Evolutionary conservation across 2,329 filamentous ascomycete species (phyloP), one percentile per base, ranked within the genome.

Genomic region (Fusarium hainanense): DNA sequence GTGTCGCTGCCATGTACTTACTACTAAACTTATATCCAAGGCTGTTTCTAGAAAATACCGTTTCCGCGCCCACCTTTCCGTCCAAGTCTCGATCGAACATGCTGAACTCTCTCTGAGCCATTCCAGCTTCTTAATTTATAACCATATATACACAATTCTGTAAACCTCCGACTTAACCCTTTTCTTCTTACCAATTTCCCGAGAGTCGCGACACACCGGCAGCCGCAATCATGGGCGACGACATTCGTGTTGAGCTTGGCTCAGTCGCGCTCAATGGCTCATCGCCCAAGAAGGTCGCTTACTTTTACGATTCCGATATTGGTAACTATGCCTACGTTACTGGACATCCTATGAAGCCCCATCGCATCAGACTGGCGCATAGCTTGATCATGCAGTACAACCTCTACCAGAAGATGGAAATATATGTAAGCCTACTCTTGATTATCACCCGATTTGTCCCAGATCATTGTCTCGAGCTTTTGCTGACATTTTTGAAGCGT

Each of bases 251-350:
- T 68, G 74, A 80, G 70, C 79, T 83, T 66, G 79, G 84, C 68
- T 82, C 84, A 48, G 79, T 81, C 43, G 85, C 85, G 58, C 81
- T 87, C 67, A 81, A 82, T 63, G 79, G 82, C 61, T 75, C 80
- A 52, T 82, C 84, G 27, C 82, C 84, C 55, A 97, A 96, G 83
- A 93, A 95, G 78, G 93, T 98, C 62, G 95, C 95, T 58, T 98
- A 98, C 83, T 98, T 98, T 81, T 98, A 98, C 86, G 95, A 98
- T 79, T 97, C 93, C 5, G 95, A 98, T 82, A 96, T 98, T 78
- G 95, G 95, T 71, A 98, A 98, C 81, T 98, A 98, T 84, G 94
- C 95, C 79, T 98, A 98, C 78, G 93, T 97, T 61, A 94, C 93
- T 68, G 94, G 93, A 21, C 96, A 99, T 84, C 96, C 96, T 43